Percentiles rank a stretch among this genome's conserved stretches.
Evolutionary conservation across 2,329 filamentous ascomycete species (phyloP).

Genomic region (Phialemoniopsis sp.): DNA sequence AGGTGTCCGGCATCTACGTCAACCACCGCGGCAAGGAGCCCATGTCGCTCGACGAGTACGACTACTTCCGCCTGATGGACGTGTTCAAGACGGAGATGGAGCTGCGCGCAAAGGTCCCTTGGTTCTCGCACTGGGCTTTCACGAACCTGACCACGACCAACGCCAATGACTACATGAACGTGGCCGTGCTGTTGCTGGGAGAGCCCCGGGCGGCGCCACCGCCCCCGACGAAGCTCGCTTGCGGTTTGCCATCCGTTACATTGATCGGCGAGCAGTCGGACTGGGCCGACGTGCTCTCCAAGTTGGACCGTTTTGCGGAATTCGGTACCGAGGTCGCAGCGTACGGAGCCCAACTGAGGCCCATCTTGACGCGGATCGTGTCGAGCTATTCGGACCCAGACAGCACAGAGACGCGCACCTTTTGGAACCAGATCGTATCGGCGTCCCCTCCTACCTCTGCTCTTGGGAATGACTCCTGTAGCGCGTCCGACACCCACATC

Average conservation of each 20-base stretch:
- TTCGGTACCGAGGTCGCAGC: constrained; percentile 36
- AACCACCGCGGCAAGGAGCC: constrained; percentile 34
- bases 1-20: constrained; percentile 40
- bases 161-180: constrained; percentile 29
- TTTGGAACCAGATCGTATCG: constrained; percentile 39
- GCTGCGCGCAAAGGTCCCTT: constrained; percentile 29
- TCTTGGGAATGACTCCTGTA: constrained; percentile 20
- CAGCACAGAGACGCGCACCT: constrained; percentile 23
- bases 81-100: constrained; percentile 35
- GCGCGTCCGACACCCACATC: constrained; percentile 26
- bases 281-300: constrained; percentile 32
- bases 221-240: constrained; percentile 19
- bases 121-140: constrained; percentile 35
- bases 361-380: constrained; percentile 41
- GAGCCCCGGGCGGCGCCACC: too few species aligned
- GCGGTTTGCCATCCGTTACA: constrained; percentile 37
- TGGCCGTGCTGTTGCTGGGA: constrained; percentile 40
- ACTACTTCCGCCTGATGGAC: constrained; percentile 13
- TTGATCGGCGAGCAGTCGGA: constrained; percentile 31
- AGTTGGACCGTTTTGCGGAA: constrained; percentile 34
- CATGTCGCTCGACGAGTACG: constrained; percentile 23
- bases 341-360: constrained; percentile 33
- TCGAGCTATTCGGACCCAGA: constrained; percentile 33
- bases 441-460: constrained; percentile 6
- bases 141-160: constrained; percentile 38